phyloP scores from a whole-genome alignment of 2,329 filamentous ascomycete genomes.

The Aspergillus arachidicola region DNA sequence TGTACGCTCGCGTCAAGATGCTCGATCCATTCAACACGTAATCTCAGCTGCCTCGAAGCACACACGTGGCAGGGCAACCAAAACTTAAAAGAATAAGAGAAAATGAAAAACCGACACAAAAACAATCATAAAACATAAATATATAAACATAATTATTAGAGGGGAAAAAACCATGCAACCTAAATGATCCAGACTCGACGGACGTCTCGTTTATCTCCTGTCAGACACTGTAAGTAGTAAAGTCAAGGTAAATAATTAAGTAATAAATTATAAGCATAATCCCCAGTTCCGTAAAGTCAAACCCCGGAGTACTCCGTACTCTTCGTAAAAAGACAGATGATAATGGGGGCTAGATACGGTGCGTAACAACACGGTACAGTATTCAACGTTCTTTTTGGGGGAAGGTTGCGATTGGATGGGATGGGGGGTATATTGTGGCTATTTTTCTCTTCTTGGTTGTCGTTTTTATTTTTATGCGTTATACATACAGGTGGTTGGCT shows the following conservation, averaged over 20 bases:
- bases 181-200: constrained; percentile 17
- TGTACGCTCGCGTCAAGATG: background rate
- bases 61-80: constrained; percentile 21
- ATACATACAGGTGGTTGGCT: no score
- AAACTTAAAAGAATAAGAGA: background rate
- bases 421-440: background rate
- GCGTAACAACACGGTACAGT: background rate
- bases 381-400: no score
- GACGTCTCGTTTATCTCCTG: background rate
- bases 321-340: no score
- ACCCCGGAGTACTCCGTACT: background rate
- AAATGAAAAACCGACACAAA: background rate
- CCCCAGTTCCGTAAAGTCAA: background rate
- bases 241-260: no score
- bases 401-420: no score
- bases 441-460: background rate
- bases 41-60: background rate
- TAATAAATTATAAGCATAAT: background rate
- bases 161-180: constrained; percentile 12
- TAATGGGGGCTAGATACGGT: background rate
- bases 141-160: background rate
- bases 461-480: background rate
- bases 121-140: background rate
- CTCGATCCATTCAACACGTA: background rate
- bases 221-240: background rate